Evolutionary conservation across 129 eudicot genomes (phyloP), one percentile per base, ranked within the genome.

Genomic region (Chrysanthemum lavandulifolium): DNA sequence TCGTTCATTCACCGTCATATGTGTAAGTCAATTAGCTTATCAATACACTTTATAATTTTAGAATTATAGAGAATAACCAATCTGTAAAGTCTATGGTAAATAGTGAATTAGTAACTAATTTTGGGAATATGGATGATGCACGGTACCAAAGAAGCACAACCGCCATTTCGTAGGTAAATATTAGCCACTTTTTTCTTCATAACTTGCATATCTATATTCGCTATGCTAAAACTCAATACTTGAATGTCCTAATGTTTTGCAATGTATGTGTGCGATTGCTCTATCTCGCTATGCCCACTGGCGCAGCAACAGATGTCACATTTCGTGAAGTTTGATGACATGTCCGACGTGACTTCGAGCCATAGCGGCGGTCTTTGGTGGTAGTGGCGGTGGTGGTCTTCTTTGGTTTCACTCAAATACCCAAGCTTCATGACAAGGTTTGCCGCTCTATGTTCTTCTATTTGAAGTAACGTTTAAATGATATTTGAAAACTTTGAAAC

Each of bases 401-500:
- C 55, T 3, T n/a, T n/a, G 71, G 84, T 0, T 84, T 93, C 48
- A 82, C 89, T 13, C 86, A 78, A 40, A 50, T 93, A 6, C 98
- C 98, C 0, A 63, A 55, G 54, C 84, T 93, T 49, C 74, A 93
- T 29, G 67, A 80, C 0, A 80, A 79, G 10, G 89, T 93, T 5
- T 36, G 80, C 77, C 80, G 74, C n/a, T 81, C 98, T 0, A 93
- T 93, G 98, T 93, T 93, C 90, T 93, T 93, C 68, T 91, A 96
- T n/a, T n/a, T n/a, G n/a, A n/a, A n/a, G n/a, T n/a, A 14, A 13
- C 40, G 3, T 13, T n/a, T 49, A 10, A n/a, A 33, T 11, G 18
- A 13, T 0, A 7, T 55, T 16, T 33, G 0, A 18, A 5, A 33
- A 33, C 40, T 33, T 33, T 33, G 12, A 9, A 43, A 65, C 14